Conservation (phyloP, 495 filamentous ascomycete genomes). For the Collariella sp. region DNA sequence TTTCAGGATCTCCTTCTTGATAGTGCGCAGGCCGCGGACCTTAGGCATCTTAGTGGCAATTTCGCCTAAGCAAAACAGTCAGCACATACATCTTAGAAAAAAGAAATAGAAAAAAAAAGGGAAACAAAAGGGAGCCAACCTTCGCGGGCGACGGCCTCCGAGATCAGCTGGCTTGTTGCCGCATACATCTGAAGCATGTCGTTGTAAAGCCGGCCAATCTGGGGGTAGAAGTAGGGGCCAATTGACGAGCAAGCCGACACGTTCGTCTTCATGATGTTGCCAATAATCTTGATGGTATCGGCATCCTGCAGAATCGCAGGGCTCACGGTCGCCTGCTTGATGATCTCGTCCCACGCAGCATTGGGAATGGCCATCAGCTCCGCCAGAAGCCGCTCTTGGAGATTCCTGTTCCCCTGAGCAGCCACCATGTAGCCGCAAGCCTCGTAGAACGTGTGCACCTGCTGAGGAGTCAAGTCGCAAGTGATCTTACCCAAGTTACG, state of each 20-base stretch:
- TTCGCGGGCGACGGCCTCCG: constrained; percentile 75
- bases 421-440: constrained; percentile 99
- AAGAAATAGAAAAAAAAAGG: constrained; percentile 14
- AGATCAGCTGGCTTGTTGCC: constrained; percentile 91
- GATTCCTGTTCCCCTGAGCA: constrained; percentile 84
- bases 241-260: constrained; percentile 94
- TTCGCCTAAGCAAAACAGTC: constrained; percentile 45
- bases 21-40: constrained; percentile 88
- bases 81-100: constrained; percentile 10
- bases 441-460: constrained; percentile 98
- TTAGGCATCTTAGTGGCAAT: constrained; percentile 97
- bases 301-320: constrained; percentile 76
- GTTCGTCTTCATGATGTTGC: constrained; percentile 99
- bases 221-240: constrained; percentile 95
- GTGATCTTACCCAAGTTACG: constrained; percentile 92
- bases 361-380: constrained; percentile 94
- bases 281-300: constrained; percentile 94
- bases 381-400: constrained; percentile 81
- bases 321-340: constrained; percentile 70
- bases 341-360: constrained; percentile 89
- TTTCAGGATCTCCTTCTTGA: constrained; percentile 99
- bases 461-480: constrained; percentile 85
- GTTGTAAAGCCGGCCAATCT: constrained; percentile 93
- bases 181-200: constrained; percentile 99
- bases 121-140: constrained; percentile 44